Evolutionary conservation across 306 rosid genomes (phyloP).

Genomic region (Astragalus membranaceus): DNA sequence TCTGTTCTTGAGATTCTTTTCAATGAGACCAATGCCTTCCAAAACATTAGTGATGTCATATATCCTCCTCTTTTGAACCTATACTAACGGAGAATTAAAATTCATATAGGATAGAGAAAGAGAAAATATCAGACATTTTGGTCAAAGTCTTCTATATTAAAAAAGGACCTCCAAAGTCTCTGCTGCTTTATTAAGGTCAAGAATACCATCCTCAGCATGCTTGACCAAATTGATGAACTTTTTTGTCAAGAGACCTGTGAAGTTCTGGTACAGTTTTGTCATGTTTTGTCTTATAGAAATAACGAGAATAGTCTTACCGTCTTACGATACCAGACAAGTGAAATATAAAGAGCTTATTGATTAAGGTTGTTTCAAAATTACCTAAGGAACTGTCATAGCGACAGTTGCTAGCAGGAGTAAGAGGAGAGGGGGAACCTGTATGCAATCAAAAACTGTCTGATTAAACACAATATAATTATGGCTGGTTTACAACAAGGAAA

Average conservation of each 20-base stretch:
- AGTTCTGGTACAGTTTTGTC: slow-evolving; percentile 32
- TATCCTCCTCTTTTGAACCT: slow-evolving; percentile 99
- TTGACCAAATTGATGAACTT: slow-evolving; percentile 90
- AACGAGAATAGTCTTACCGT: slow-evolving; percentile 12
- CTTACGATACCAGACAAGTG: neutral
- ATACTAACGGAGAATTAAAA: slow-evolving; percentile 20
- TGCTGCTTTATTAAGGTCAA: slow-evolving; percentile 94
- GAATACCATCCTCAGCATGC: slow-evolving; percentile 91
- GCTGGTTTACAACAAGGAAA: neutral
- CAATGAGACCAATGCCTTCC: slow-evolving; percentile 99
- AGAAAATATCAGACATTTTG: slow-evolving; percentile 7
- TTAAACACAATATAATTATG: slow-evolving; percentile 5
- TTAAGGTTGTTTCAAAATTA: slow-evolving; percentile 29
- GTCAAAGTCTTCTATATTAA: neutral
- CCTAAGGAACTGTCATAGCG: slow-evolving; percentile 98
- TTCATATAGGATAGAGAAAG: slow-evolving; percentile 19
- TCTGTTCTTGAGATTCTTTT: slow-evolving; percentile 90
- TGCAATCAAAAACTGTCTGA: slow-evolving; percentile 10
- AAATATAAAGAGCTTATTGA: slow-evolving; percentile 4
- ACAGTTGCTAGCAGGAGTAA: slow-evolving; percentile 87
- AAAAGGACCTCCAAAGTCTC: slow-evolving; percentile 75
- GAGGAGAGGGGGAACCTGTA: slow-evolving; percentile 82
- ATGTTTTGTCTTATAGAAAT: slow-evolving; percentile 13
- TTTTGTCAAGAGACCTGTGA: slow-evolving; percentile 87
- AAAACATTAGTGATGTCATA: slow-evolving; percentile 97